Base-by-base conservation (phyloP, 495 filamentous ascomycete species). In the Hypoxylon cercidicola region DNA sequence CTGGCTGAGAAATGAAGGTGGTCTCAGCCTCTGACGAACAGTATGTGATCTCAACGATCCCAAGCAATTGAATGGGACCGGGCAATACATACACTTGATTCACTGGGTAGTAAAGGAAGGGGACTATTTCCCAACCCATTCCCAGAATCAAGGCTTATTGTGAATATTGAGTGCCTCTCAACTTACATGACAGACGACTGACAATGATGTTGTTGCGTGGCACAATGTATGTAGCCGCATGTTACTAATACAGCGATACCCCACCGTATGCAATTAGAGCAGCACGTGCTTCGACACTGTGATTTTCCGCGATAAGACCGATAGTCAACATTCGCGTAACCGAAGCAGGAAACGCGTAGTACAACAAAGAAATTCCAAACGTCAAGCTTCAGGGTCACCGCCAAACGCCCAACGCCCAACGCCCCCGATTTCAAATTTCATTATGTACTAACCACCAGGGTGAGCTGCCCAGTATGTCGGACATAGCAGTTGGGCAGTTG, bases 401-500 rank as follows among this genome's bases (percentile, higher is more conserved):
- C 32, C 49, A 46, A 62, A 67, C 45, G 18, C 39, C 49, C 39
- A 44, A 41, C 43, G 21, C 55, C 45, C 50, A 25, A 4, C 15
- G 18, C 30, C 19, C 40, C 18, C 39, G 3, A 16, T 25, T 32
- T 21, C 21, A 20, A 28, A 28, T 28, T 61, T 43, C 59, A 49
- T 56, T 56, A 73, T 73, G 70, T 62, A 68, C 67, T 71, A 62
- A 71, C 44, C 43, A 55, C 43, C 39, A 66, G 57, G 30, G 19
- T 39, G 37, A 51, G 12, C 57, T 66, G 52, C 62, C 52, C 72
- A 77, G 44, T 55, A 78, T 78, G 75, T 64, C 76, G 60, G 76
- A 81, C 20, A 73, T 82, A 65, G 73, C 77, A 66, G 66, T 72
- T 37, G 81, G 81, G 40, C 79, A 81, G 64, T 72, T 65, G 32